These are phyloP conservation scores for Pleurotus sapidus DNA, from an alignment of 768 basidiomycete species.

Conservation along the genomic window DNA sequence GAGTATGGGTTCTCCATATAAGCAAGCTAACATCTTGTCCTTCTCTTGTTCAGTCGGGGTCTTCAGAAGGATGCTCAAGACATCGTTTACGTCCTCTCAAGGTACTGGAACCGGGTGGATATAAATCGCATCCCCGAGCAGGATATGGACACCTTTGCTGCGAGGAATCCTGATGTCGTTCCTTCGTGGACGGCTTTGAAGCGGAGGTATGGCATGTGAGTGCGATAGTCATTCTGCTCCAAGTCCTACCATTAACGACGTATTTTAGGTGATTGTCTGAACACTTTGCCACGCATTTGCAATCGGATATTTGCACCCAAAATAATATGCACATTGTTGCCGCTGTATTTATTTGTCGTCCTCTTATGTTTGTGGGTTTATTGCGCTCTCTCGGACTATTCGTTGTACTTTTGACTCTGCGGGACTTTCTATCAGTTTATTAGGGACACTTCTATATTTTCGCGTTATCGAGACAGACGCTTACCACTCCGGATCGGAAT, in stretches of 20 bases:
- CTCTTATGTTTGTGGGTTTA: slow-evolving; percentile 1
- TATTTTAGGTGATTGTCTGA: slow-evolving; percentile 2
- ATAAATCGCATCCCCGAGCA: slow-evolving; percentile 84
- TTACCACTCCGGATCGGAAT: slow-evolving; percentile 4
- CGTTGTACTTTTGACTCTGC: not conserved
- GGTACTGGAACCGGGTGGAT: slow-evolving; percentile 81
- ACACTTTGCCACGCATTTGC: not conserved
- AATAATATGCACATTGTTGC: slow-evolving; percentile 2
- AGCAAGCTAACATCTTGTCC: slow-evolving; percentile 13
- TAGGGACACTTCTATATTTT: not conserved
- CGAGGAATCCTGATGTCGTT: slow-evolving; percentile 53
- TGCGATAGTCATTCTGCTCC: not conserved
- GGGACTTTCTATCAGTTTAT: not conserved
- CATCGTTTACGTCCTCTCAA: slow-evolving; percentile 65
- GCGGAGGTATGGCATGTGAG: slow-evolving; percentile 67
- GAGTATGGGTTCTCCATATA: slow-evolving; percentile 12
- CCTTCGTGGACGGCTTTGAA: slow-evolving; percentile 75
- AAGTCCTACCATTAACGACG: not conserved
- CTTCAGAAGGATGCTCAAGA: slow-evolving; percentile 75
- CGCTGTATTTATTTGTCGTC: not conserved
- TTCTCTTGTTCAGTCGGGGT: slow-evolving; percentile 48
- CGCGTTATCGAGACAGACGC: not conserved
- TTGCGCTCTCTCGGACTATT: not conserved
- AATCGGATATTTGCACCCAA: not conserved
- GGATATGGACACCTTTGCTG: slow-evolving; percentile 79